Evolutionary conservation across 306 rosid genomes (phyloP).

Genomic region (Gastrolobium villosum): DNA sequence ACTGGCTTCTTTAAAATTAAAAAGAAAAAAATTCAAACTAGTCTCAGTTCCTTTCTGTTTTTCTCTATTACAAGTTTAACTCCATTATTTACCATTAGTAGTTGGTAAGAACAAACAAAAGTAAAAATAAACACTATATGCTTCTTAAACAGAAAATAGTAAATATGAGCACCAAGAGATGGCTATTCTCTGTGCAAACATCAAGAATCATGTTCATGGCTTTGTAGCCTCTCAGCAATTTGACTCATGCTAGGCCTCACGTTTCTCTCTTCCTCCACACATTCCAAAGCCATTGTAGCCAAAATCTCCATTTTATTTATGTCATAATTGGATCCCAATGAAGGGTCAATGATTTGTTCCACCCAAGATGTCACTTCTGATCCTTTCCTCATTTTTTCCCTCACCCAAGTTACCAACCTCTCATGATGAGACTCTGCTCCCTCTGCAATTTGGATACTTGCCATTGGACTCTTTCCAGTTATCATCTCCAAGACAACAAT

Average conservation of each 20-base stretch:
- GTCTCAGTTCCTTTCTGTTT: no score
- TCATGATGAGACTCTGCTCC: not conserved
- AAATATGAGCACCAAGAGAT: no score
- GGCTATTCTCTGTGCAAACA: not conserved
- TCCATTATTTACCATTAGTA: no score
- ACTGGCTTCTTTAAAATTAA: no score
- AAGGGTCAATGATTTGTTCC: slow-evolving; percentile 37
- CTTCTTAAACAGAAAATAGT: no score
- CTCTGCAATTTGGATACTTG: not conserved
- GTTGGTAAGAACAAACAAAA: no score
- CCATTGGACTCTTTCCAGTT: slow-evolving; percentile 38
- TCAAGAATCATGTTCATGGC: slow-evolving; percentile 9
- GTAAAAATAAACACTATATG: no score
- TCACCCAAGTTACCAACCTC: slow-evolving; percentile 45
- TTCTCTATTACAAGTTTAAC: no score
- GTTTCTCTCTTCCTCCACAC: slow-evolving; percentile 39
- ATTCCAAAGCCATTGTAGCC: slow-evolving; percentile 42
- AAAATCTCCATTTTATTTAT: slow-evolving; percentile 12
- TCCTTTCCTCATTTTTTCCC: slow-evolving; percentile 36
- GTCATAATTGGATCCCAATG: slow-evolving; percentile 32
- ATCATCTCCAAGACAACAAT: slow-evolving; percentile 43
- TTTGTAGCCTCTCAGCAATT: slow-evolving; percentile 36
- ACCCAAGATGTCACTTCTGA: slow-evolving; percentile 42
- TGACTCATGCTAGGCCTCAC: slow-evolving; percentile 44
- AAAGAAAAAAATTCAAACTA: no score